Percentiles rank a stretch among this genome's conserved stretches.
Conservation (phyloP, 2,329 filamentous ascomycete genomes). For the Sphaerulina vaccinii region DNA sequence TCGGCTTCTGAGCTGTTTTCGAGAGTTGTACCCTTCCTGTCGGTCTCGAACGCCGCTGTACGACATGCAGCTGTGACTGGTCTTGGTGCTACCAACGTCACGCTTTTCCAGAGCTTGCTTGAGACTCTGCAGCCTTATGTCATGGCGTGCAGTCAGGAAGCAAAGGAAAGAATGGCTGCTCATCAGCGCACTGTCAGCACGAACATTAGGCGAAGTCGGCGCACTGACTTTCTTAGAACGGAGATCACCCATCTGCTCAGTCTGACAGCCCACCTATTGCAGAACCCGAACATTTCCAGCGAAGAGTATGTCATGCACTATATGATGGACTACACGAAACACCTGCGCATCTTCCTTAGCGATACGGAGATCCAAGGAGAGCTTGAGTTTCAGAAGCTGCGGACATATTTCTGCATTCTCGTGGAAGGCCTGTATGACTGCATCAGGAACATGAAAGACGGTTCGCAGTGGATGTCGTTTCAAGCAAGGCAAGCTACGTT, state of each 20-base stretch:
- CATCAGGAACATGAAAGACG: conserved; percentile 80
- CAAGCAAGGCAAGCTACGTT: conserved; percentile 95
- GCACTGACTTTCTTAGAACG: conserved; percentile 82
- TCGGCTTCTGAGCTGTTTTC: conserved; percentile 88
- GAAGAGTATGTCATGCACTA: conserved; percentile 84
- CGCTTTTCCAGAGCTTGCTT: conserved; percentile 85
- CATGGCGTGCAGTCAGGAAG: conserved; percentile 81
- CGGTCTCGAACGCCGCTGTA: conserved; percentile 74
- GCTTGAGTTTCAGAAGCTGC: conserved; percentile 87
- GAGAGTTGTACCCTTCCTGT: conserved; percentile 83
- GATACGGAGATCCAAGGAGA: conserved; percentile 93
- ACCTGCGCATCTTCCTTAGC: conserved; percentile 90
- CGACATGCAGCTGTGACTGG: conserved; percentile 87
- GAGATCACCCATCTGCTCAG: conserved; percentile 97
- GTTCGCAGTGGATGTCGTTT: conserved; percentile 94
- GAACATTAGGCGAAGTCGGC: conserved; percentile 74
- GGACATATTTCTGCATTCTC: conserved; percentile 90
- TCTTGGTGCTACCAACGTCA: conserved; percentile 90
- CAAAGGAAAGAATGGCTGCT: conserved; percentile 69
- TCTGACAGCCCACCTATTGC: conserved; percentile 84
- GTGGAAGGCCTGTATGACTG: conserved; percentile 92
- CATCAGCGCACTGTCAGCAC: conserved; percentile 79
- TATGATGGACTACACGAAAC: conserved; percentile 83
- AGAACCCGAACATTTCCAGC: conserved; percentile 70
- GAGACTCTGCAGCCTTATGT: conserved; percentile 89